These are phyloP conservation scores for Scheffersomyces ergatensis DNA, from an alignment of 805 yeast genomes.

Conservation along the genomic window DNA sequence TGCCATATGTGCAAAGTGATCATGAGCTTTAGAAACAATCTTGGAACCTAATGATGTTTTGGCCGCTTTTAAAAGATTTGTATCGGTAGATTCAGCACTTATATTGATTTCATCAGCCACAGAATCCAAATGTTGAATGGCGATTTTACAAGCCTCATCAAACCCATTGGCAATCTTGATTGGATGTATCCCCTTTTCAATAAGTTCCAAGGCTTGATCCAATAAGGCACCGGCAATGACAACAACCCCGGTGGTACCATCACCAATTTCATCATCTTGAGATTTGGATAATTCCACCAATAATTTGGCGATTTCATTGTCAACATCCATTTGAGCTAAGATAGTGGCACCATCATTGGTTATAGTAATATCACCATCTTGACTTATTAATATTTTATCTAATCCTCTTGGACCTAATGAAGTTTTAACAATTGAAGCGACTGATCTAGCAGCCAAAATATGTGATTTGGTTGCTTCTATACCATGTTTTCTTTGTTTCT, in stretches of 20 bases:
- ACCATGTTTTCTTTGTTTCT: slow-evolving; percentile 66
- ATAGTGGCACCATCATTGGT: slow-evolving; percentile 99
- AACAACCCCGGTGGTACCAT: slow-evolving; percentile 98
- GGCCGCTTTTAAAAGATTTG: slow-evolving; percentile 84
- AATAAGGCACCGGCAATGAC: slow-evolving; percentile 92
- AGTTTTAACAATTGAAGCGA: slow-evolving; percentile 86
- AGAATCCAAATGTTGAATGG: slow-evolving; percentile 70
- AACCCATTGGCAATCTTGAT: slow-evolving; percentile 95
- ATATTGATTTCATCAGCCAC: slow-evolving; percentile 67
- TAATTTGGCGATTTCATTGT: slow-evolving; percentile 92
- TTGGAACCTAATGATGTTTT: slow-evolving; percentile 93
- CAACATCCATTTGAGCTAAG: slow-evolving; percentile 91
- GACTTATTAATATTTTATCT: slow-evolving; percentile 91
- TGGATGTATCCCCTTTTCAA: slow-evolving; percentile 97
- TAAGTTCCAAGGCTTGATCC: slow-evolving; percentile 91
- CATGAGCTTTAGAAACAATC: slow-evolving; percentile 91
- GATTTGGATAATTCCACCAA: slow-evolving; percentile 90
- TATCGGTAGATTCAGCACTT: slow-evolving; percentile 43
- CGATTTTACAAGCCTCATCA: slow-evolving; percentile 94
- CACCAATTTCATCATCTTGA: slow-evolving; percentile 98
- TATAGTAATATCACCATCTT: slow-evolving; percentile 96
- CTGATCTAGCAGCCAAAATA: slow-evolving; percentile 91
- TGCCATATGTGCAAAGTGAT: slow-evolving; percentile 93
- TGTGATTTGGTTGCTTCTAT: slow-evolving; percentile 65
- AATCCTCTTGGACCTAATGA: slow-evolving; percentile 98